Evolutionary conservation across 2,329 filamentous ascomycete species (phyloP).

Genomic region (Amauroascus verrucosus): DNA sequence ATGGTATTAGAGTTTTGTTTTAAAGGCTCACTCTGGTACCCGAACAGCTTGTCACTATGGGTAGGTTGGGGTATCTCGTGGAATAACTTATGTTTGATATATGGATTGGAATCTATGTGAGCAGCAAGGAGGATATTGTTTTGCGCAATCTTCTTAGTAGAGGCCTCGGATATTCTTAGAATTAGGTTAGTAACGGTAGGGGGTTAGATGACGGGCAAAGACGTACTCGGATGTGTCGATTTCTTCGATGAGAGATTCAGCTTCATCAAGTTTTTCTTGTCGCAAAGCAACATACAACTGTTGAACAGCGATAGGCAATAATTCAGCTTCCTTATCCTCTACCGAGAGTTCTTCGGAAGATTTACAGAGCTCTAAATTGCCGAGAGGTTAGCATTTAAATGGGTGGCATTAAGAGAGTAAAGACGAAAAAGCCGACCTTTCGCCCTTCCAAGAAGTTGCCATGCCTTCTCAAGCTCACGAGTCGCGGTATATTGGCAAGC

Average conservation of each 20-base stretch:
- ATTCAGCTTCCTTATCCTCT: constrained; percentile 49
- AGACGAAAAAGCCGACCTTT: constrained; percentile 33
- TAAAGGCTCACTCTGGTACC: constrained; percentile 47
- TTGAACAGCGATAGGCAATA: constrained; percentile 52
- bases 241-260: constrained; percentile 42
- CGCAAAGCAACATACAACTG: constrained; percentile 50
- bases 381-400: neutral
- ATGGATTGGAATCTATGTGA: constrained; percentile 44
- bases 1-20: constrained; percentile 46
- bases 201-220: constrained; percentile 4
- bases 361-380: constrained; percentile 44
- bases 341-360: constrained; percentile 50
- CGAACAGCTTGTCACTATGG: constrained; percentile 47
- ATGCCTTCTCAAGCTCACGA: constrained; percentile 48
- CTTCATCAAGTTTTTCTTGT: constrained; percentile 47
- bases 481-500: constrained; percentile 54
- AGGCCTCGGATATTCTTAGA: constrained; percentile 46
- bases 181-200: neutral
- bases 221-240: constrained; percentile 45
- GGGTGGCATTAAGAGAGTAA: neutral
- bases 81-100: constrained; percentile 47
- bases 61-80: constrained; percentile 40
- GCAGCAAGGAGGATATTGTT: constrained; percentile 47
- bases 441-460: constrained; percentile 50
- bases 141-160: constrained; percentile 50